Percentiles rank a stretch among this genome's conserved stretches.
Conservation (phyloP, 805 yeast species). For the Candida krabiensis region DNA sequence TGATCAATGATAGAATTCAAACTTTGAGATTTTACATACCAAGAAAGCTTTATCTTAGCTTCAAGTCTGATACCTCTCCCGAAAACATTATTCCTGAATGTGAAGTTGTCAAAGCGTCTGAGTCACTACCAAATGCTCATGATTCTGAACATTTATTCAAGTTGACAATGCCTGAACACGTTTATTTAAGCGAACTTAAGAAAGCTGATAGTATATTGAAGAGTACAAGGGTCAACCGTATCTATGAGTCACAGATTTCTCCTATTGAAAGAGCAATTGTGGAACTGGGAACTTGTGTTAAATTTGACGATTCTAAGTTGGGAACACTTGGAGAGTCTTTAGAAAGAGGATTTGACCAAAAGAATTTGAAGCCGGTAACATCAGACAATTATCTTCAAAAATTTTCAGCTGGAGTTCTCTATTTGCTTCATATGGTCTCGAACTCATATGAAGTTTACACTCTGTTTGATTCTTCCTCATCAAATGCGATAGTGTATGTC, state of each 20-base stretch:
- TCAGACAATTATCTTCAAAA: constrained; percentile 53
- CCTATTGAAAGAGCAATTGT: constrained; percentile 74
- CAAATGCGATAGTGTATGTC: constrained; percentile 49
- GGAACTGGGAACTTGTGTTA: constrained; percentile 72
- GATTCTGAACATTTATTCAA: constrained; percentile 54
- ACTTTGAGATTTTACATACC: constrained; percentile 72
- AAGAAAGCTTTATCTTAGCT: constrained; percentile 67
- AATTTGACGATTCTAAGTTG: constrained; percentile 65
- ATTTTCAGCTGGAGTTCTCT: constrained; percentile 58
- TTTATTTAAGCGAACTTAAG: constrained; percentile 53
- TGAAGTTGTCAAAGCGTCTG: constrained; percentile 55
- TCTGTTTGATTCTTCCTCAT: constrained; percentile 64
- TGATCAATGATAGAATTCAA: constrained; percentile 72
- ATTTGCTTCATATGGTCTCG: constrained; percentile 66
- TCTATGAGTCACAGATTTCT: constrained; percentile 74
- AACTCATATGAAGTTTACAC: constrained; percentile 76
- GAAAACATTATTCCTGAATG: constrained; percentile 44
- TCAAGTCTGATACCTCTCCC: constrained; percentile 43
- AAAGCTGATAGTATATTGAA: constrained; percentile 64
- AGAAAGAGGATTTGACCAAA: constrained; percentile 76
- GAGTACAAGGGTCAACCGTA: constrained; percentile 58
- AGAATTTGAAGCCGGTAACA: constrained; percentile 49
- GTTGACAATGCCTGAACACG: constrained; percentile 66
- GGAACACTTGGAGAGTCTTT: constrained; percentile 86
- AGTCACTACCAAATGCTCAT: constrained; percentile 71